Base-by-base conservation (phyloP, 768 basidiomycete genomes). In the Erythrobasidium yunnanense region DNA sequence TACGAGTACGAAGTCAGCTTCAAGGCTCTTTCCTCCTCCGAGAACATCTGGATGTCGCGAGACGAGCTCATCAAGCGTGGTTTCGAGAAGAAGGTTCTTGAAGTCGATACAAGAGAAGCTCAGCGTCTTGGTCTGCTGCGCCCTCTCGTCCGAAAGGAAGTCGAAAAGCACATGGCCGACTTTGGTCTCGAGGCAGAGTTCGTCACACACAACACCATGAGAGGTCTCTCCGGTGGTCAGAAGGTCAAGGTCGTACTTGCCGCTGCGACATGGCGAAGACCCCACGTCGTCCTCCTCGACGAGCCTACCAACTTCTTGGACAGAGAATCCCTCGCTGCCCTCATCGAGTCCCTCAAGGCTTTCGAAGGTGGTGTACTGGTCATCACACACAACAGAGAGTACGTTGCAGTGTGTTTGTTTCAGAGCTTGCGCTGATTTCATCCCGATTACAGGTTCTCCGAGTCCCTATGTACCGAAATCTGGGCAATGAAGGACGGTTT, bases 131-230 rank as follows among this genome's bases (percentile, higher is more conserved):
- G 93, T 92, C 47, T 81, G 91, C 52, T 90, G 92, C 78, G 92
- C 87, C 57, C 95, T 71, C 88, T 99, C 69, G 95, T 99, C 76
- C 90, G 95, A 79, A 92, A 92, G 81, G 90, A 96, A 78, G 93
- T 96, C 68, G 93, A 93, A 17, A 87, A 91, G 76, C 95, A 96
- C 83, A 93, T 97, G 72, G 89, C 88, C 68, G 93, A 97, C 82
- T 96, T 97, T 74, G 91, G 95, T 80, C 88, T 99, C 73, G 95
- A 99, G 80, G 81, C 95, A 69, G 95, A 97, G 81, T 97, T 99
- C 78, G 90, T 93, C 71, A 89, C 89, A 25, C 95, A 99, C 83
- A 99, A 97, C 84, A 87, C 87, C 72, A 99, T 97, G 95, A 84
- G 92, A 35, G 92, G 93, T 55, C 80, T 96, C 53, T 92, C 90